Percentiles rank a stretch among this genome's conserved stretches.
Conservation (phyloP, 768 basidiomycete species). For the Amanita pseudoporphyria region DNA sequence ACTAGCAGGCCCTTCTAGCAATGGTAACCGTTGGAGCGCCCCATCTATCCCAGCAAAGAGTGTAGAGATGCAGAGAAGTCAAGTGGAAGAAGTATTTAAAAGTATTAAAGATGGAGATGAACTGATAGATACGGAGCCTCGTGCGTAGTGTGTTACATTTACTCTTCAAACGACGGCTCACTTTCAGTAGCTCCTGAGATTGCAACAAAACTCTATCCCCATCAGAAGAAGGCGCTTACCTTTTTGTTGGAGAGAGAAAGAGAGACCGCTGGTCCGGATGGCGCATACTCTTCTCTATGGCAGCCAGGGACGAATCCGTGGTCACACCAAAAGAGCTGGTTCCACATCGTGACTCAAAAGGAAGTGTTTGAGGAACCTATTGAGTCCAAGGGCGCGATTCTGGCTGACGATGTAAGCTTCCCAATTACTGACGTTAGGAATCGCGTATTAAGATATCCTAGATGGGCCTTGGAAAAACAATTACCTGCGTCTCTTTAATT, state of each 20-base stretch:
- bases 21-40: conserved; percentile 46
- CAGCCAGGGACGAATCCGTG: conserved; percentile 43
- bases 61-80: conserved; percentile 85
- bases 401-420: conserved; percentile 88
- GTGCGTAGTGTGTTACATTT: conserved; percentile 34
- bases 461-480: conserved; percentile 99
- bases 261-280: conserved; percentile 47
- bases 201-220: conserved; percentile 85
- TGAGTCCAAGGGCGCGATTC: conserved; percentile 78
- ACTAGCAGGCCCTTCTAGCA: conserved; percentile 24
- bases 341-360: conserved; percentile 76
- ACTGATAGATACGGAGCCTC: conserved; percentile 73
- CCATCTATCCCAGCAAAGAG: conserved; percentile 58
- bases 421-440: conserved; percentile 9
- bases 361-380: conserved; percentile 58
- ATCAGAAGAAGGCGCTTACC: conserved; percentile 96
- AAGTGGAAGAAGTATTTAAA: conserved; percentile 92
- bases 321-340: conserved; percentile 47
- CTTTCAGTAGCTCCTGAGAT: conserved; percentile 47
- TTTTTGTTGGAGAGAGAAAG: conserved; percentile 87
- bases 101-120: conserved; percentile 83
- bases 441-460: conserved; percentile 21
- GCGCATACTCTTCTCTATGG: conserved; percentile 67
- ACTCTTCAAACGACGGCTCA: conserved; percentile 10
- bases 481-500: conserved; percentile 89